phyloP scores from a whole-genome alignment of 148 eudicot species.

The Tetragonia tetragonoides region DNA sequence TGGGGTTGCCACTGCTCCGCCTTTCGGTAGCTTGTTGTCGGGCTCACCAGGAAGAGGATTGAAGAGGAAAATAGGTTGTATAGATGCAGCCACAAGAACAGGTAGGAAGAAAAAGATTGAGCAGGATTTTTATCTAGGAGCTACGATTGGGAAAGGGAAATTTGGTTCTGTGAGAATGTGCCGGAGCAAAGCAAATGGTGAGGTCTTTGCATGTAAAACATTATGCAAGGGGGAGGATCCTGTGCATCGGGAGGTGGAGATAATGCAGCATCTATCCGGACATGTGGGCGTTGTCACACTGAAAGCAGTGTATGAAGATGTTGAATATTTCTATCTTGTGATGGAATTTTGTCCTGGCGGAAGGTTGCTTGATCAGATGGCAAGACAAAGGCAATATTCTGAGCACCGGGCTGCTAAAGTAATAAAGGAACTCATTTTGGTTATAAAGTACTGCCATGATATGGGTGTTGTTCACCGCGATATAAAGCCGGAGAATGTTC shows the following conservation, averaged over 20 bases:
- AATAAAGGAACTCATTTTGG: conserved; percentile 55
- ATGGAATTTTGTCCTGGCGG: conserved; percentile 80
- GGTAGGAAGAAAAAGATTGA: conserved; percentile 59
- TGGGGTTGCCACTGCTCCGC: conserved; percentile 63
- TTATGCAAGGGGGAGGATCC: conserved; percentile 52
- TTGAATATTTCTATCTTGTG: conserved; percentile 54
- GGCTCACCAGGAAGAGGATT: conserved; percentile 50
- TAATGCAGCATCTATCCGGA: conserved; percentile 60
- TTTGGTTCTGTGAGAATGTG: conserved; percentile 52
- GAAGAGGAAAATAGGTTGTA: conserved; percentile 67
- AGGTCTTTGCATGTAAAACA: conserved; percentile 52
- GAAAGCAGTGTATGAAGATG: conserved; percentile 70
- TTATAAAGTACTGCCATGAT: conserved; percentile 70
- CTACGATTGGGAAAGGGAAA: conserved; percentile 48
- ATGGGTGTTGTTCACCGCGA: conserved; percentile 84
- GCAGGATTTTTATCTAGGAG: conserved; percentile 43
- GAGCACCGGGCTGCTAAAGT: conserved; percentile 60
- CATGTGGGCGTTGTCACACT: conserved; percentile 51
- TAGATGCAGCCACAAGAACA: conserved; percentile 53
- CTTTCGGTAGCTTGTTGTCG: conserved; percentile 41
- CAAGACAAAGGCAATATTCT: conserved; percentile 44
- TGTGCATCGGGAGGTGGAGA: conserved; percentile 59
- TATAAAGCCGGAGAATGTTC: conserved; percentile 73
- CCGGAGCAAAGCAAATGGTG: conserved; percentile 44
- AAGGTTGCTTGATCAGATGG: conserved; percentile 68